Conservation (phyloP, 495 filamentous ascomycete genomes). For the Penicillium subrubescens region DNA sequence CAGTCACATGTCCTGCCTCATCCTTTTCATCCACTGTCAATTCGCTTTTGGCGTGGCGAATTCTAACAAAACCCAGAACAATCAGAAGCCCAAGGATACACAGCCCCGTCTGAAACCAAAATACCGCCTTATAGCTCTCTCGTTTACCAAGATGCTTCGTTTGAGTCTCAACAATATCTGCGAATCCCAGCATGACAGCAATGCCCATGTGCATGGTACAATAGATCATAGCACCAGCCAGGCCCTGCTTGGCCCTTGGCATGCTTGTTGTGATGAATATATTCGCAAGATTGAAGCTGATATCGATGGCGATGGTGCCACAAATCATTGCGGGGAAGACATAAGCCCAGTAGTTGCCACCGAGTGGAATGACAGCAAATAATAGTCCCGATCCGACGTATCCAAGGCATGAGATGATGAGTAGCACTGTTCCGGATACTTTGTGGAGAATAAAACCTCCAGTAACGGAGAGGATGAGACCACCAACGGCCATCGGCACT, state of each 20-base stretch:
- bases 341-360: conserved; percentile 68
- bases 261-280: conserved; percentile 81
- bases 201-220: conserved; percentile 77
- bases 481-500: conserved; percentile 73
- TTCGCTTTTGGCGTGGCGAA: conserved; percentile 67
- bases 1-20: not conserved
- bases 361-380: conserved; percentile 69
- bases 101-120: conserved; percentile 67
- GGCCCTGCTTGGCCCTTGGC: conserved; percentile 68
- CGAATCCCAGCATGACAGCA: conserved; percentile 75
- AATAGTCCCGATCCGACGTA: conserved; percentile 67
- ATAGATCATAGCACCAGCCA: conserved; percentile 73
- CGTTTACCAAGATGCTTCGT: conserved; percentile 47
- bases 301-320: conserved; percentile 79
- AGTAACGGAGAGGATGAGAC: conserved; percentile 66
- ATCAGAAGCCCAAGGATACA: conserved; percentile 58
- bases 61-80: conserved; percentile 62
- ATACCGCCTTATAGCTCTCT: conserved; percentile 62
- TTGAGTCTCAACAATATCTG: conserved; percentile 66
- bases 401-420: conserved; percentile 66
- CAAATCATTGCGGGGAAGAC: conserved; percentile 83
- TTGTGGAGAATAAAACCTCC: conserved; percentile 80
- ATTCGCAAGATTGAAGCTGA: conserved; percentile 81
- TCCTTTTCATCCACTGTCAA: conserved; percentile 67
- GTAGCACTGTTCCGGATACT: conserved; percentile 69